phyloP scores from a whole-genome alignment of 2,329 filamentous ascomycete species.

The Mycogone perniciosa region DNA sequence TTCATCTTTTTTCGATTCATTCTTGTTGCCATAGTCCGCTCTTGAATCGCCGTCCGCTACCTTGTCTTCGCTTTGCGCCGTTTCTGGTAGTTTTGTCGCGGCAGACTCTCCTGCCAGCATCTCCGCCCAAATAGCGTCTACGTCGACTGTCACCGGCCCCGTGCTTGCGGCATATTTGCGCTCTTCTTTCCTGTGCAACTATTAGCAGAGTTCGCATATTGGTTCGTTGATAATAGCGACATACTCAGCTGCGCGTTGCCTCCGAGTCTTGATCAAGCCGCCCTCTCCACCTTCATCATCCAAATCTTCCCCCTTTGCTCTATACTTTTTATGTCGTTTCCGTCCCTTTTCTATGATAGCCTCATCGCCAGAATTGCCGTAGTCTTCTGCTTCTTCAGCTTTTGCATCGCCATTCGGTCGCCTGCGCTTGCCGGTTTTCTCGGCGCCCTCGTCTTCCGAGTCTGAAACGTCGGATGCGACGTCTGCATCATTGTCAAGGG shows the following conservation, averaged over 20 bases:
- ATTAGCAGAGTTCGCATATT: background rate
- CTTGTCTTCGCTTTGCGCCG: conserved; percentile 1
- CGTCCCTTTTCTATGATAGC: conserved; percentile 58
- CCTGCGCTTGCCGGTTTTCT: conserved; percentile 21
- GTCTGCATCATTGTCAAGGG: conserved; percentile 48
- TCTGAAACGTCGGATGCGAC: conserved; percentile 46
- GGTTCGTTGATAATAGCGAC: conserved; percentile 18
- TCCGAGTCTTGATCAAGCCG: conserved; percentile 64
- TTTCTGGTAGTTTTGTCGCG: conserved; percentile 3
- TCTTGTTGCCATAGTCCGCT: background rate
- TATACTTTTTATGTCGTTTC: conserved; percentile 44
- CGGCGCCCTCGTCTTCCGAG: conserved; percentile 35
- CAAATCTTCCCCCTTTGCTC: conserved; percentile 26
- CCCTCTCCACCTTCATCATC: conserved; percentile 55
- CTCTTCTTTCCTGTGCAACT: conserved; percentile 47
- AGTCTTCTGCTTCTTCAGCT: conserved; percentile 39
- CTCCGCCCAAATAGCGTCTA: conserved; percentile 63
- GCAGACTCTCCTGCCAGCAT: conserved; percentile 46
- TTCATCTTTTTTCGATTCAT: conserved; percentile 16
- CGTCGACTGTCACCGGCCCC: conserved; percentile 61
- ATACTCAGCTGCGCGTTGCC: conserved; percentile 60
- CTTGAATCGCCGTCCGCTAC: conserved; percentile 2
- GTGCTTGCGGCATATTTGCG: conserved; percentile 44
- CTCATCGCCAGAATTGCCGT: conserved; percentile 68
- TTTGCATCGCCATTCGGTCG: conserved; percentile 17